phyloP scores from a whole-genome alignment of 495 filamentous ascomycete genomes.

The Barbatosphaeria neglecta region DNA sequence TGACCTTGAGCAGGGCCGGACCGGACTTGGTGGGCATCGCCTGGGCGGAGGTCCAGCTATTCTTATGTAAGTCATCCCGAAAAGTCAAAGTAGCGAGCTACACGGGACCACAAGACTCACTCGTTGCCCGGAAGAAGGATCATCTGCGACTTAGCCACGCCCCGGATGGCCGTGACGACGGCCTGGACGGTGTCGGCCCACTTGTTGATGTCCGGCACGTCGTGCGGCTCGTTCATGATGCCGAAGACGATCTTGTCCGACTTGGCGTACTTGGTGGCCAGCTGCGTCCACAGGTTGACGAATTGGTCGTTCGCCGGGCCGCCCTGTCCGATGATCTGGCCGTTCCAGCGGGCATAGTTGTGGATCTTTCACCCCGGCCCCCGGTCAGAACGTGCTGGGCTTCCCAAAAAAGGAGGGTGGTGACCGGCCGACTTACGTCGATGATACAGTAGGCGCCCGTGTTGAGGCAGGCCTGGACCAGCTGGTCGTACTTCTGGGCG shows the following conservation, averaged over 20 bases:
- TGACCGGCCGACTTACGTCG: slow-evolving; percentile 23
- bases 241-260: slow-evolving; percentile 38
- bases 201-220: slow-evolving; percentile 29
- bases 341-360: slow-evolving; percentile 43
- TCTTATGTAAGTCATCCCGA: slow-evolving; percentile 3
- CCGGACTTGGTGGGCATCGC: slow-evolving; percentile 32
- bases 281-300: slow-evolving; percentile 37
- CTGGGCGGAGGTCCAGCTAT: slow-evolving; percentile 30
- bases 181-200: slow-evolving; percentile 44
- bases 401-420: background rate
- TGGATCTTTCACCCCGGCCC: background rate
- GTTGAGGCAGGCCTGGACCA: slow-evolving; percentile 42
- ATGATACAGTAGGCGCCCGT: slow-evolving; percentile 40
- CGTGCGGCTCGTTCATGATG: slow-evolving; percentile 40
- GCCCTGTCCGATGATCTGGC: slow-evolving; percentile 43
- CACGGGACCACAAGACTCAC: background rate
- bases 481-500: slow-evolving; percentile 35
- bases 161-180: slow-evolving; percentile 42
- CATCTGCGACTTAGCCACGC: slow-evolving; percentile 37
- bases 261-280: slow-evolving; percentile 40
- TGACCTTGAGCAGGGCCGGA: slow-evolving; percentile 32
- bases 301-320: slow-evolving; percentile 42
- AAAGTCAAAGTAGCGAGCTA: background rate
- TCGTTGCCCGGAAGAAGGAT: slow-evolving; percentile 36
- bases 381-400: background rate